A percentile compares a stretch with the other conserved stretches of the same genome.
phyloP scores from a whole-genome alignment of 164 flowering plant genomes.

The Chloranthus sessilifolius region DNA sequence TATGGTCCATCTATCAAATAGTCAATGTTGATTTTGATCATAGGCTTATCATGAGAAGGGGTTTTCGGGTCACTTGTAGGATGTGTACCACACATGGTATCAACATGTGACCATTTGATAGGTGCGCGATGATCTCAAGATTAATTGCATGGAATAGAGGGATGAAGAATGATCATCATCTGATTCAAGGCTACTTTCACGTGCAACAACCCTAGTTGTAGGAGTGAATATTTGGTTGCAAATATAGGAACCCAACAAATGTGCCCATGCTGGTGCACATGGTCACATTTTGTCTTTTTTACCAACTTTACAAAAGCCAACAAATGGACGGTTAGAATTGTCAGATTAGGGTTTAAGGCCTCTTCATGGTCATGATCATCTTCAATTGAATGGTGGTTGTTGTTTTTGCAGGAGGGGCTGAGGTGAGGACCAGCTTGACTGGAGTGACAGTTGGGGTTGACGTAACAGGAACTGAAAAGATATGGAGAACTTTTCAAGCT shows the following conservation, averaged over 20 bases:
- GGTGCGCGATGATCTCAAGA: too few relatives aligned
- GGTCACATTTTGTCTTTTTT: too few relatives aligned
- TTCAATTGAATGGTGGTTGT: neutral
- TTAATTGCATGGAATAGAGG: neutral
- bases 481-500: slow-evolving; percentile 79
- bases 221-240: too few relatives aligned
- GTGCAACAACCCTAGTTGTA: too few relatives aligned
- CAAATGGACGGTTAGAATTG: neutral
- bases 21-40: neutral
- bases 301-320: too few relatives aligned
- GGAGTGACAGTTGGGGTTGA: slow-evolving; percentile 71
- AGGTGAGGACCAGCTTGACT: slow-evolving; percentile 51
- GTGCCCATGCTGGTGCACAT: too few relatives aligned
- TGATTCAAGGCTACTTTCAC: too few relatives aligned
- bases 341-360: neutral
- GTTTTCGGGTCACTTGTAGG: too few relatives aligned
- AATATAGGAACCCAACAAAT: too few relatives aligned
- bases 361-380: neutral
- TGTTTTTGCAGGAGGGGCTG: slow-evolving; percentile 27
- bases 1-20: neutral
- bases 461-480: slow-evolving; percentile 59
- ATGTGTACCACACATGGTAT: too few relatives aligned
- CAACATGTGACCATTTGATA: too few relatives aligned
- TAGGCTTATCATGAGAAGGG: too few relatives aligned
- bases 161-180: neutral